phyloP scores from a whole-genome alignment of 1,284 basidiomycete species.

The Jaminaea rosea region DNA sequence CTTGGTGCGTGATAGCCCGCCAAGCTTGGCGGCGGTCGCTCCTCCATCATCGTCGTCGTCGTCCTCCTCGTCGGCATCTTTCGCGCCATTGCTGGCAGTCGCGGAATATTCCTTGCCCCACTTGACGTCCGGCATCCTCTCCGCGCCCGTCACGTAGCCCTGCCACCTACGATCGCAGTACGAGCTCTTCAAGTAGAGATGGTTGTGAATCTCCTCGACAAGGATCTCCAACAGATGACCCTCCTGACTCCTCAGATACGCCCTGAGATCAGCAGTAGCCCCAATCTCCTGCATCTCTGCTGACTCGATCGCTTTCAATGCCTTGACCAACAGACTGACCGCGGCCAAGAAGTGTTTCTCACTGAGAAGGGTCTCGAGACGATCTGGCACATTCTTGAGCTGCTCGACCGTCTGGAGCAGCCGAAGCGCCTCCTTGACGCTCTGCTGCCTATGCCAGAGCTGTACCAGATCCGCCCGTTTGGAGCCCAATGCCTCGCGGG shows the following conservation, averaged over 20 bases:
- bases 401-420: conserved; percentile 49
- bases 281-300: conserved; percentile 89
- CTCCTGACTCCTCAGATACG: conserved; percentile 80
- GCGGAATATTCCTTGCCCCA: conserved; percentile 26
- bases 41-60: neutral
- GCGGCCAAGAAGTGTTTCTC: conserved; percentile 90
- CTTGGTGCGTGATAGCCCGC: neutral
- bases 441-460: conserved; percentile 43
- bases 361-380: conserved; percentile 83
- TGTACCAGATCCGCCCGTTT: conserved; percentile 44
- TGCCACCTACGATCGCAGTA: conserved; percentile 92
- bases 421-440: conserved; percentile 38
- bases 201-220: conserved; percentile 89
- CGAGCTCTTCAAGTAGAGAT: conserved; percentile 93
- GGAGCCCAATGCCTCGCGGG: conserved; percentile 41
- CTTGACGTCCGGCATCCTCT: conserved; percentile 27
- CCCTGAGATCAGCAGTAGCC: conserved; percentile 76
- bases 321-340: conserved; percentile 74
- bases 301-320: conserved; percentile 81
- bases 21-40: no score
- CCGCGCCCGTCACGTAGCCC: conserved; percentile 73
- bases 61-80: neutral
- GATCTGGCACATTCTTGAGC: conserved; percentile 81
- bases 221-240: conserved; percentile 59
- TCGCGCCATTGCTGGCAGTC: no score